phyloP scores from a whole-genome alignment of 2,329 filamentous ascomycete species.

The Pseudopithomyces chartarum region DNA sequence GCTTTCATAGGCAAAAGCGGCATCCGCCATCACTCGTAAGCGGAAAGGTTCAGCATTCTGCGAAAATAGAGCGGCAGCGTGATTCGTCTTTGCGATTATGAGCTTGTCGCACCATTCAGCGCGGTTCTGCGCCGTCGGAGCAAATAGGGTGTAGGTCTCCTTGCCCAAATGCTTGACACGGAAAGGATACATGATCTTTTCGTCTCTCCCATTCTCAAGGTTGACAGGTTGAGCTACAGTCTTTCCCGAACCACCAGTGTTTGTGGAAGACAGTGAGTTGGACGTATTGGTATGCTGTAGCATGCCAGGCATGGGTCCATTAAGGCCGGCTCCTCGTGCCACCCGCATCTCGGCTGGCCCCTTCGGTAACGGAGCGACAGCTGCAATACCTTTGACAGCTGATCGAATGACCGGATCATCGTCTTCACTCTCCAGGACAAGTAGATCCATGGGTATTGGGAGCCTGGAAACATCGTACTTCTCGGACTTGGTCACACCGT shows the following conservation, averaged over 20 bases:
- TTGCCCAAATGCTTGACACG: conserved; percentile 93
- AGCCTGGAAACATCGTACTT: conserved; percentile 92
- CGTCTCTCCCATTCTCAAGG: conserved; percentile 66
- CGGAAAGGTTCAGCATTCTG: conserved; percentile 97
- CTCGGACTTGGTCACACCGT: conserved; percentile 74
- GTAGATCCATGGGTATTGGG: conserved; percentile 93
- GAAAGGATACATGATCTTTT: conserved; percentile 87
- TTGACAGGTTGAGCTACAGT: conserved; percentile 54
- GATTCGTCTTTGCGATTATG: conserved; percentile 89
- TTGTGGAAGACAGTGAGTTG: conserved; percentile 59
- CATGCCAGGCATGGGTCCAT: conserved; percentile 52
- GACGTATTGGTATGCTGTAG: conserved; percentile 72
- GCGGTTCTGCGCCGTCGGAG: conserved; percentile 73
- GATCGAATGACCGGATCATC: conserved; percentile 89
- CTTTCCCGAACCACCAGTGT: conserved; percentile 58
- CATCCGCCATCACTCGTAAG: conserved; percentile 87
- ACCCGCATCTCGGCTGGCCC: conserved; percentile 56
- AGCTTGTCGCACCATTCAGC: conserved; percentile 93
- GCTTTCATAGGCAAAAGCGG: conserved; percentile 82
- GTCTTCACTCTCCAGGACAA: conserved; percentile 89
- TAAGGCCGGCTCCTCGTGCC: conserved; percentile 45
- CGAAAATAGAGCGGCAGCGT: conserved; percentile 83
- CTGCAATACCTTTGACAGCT: conserved; percentile 70
- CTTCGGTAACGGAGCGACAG: conserved; percentile 57
- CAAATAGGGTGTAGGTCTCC: conserved; percentile 90